These are phyloP conservation scores for Solanum hybrid DNA, from an alignment of 305 asterid species.

Conservation along the genomic window DNA sequence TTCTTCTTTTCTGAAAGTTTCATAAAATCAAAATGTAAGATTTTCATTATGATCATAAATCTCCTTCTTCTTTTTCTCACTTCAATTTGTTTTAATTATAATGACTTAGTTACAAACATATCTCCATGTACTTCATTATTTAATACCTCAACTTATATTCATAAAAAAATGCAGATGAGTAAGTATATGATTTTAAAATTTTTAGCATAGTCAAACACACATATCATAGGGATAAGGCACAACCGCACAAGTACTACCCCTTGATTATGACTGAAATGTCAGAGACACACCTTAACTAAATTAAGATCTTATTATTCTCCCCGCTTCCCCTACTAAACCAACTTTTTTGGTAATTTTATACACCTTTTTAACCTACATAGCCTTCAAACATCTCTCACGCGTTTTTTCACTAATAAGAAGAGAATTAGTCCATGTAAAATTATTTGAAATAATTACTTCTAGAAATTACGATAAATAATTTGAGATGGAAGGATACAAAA, in stretches of 20 bases:
- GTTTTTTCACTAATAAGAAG: not conserved
- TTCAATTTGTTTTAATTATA: not conserved
- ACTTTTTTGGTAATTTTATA: too few species aligned
- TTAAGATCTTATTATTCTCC: too few species aligned
- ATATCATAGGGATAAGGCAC: not conserved
- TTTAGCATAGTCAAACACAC: not conserved
- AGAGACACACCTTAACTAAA: too few species aligned
- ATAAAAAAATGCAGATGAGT: not conserved
- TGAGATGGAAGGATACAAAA: accelerated
- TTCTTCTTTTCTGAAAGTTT: not conserved
- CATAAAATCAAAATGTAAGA: not conserved
- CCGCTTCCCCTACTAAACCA: accelerated
- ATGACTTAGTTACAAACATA: not conserved
- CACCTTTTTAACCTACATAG: too few species aligned
- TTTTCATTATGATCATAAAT: not conserved
- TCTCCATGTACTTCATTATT: not conserved
- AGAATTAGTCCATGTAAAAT: not conserved
- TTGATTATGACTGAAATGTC: too few species aligned
- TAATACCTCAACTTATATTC: not conserved
- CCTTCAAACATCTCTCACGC: not conserved
- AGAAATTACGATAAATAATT: not conserved
- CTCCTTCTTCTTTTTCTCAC: not conserved
- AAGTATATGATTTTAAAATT: not conserved
- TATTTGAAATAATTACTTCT: not conserved
- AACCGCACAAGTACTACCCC: too few species aligned